A percentile compares a stretch with the other conserved stretches of the same genome.
These are phyloP conservation scores for Komagataella phaffii DNA, from an alignment of 805 yeast species.

Conservation along the genomic window DNA sequence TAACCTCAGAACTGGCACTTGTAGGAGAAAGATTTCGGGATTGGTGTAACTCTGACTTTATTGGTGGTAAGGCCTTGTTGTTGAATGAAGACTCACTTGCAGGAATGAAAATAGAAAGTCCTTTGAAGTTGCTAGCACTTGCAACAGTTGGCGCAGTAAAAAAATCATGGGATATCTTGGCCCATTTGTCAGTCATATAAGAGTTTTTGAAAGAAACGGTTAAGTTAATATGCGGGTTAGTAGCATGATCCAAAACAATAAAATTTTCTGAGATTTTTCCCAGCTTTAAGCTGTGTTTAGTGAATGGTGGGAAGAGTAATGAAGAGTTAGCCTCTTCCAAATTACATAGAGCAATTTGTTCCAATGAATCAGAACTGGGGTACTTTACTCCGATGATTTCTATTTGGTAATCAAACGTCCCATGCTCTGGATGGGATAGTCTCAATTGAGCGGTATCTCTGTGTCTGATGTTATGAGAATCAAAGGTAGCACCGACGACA, in stretches of 20 bases:
- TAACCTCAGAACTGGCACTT: background rate
- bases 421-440: slow-evolving; percentile 4
- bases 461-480: slow-evolving; percentile 1
- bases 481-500: slow-evolving; percentile 5
- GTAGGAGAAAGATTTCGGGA: background rate
- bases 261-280: background rate
- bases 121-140: background rate
- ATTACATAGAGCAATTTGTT: slow-evolving; percentile 14
- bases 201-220: background rate
- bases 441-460: slow-evolving; percentile 3
- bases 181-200: background rate
- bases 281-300: slow-evolving; percentile 14
- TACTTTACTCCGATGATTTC: slow-evolving; percentile 2
- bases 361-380: background rate
- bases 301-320: slow-evolving; percentile 20
- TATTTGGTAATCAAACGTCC: background rate
- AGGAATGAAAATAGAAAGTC: background rate
- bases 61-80: background rate
- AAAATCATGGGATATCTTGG: slow-evolving; percentile 6
- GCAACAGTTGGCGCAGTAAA: slow-evolving; percentile 9
- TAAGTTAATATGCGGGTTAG: background rate
- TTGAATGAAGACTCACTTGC: background rate
- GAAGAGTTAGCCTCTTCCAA: slow-evolving; percentile 15
- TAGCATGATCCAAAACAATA: background rate
- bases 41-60: background rate